These are phyloP conservation scores for Leishmania guyanensis DNA, from an alignment of 208 protist species.

Conservation along the genomic window DNA sequence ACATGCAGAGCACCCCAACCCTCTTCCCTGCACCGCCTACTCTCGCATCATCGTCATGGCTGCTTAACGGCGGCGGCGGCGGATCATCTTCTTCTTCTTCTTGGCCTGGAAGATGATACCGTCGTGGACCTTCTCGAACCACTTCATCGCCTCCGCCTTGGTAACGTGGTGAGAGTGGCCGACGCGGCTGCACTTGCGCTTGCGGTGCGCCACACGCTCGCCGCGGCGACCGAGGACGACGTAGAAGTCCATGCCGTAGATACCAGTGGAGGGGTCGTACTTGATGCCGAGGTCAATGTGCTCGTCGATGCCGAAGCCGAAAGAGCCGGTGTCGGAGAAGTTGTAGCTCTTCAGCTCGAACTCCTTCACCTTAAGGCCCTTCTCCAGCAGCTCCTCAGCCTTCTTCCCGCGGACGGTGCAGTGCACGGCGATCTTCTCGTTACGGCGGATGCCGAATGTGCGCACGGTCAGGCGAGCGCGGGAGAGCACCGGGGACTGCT, in stretches of 20 bases:
- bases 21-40: background rate
- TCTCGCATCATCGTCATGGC: background rate
- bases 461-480: constrained; percentile 98
- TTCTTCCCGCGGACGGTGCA: constrained; percentile 99
- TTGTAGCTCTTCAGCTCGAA: constrained; percentile 97
- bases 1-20: background rate
- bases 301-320: constrained; percentile 99
- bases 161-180: constrained; percentile 95
- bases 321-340: constrained; percentile 98
- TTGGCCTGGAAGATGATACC: constrained; percentile 95
- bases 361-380: constrained; percentile 99
- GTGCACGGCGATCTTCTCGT: constrained; percentile 99
- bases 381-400: constrained; percentile 99
- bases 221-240: constrained; percentile 98
- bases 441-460: constrained; percentile 99
- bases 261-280: constrained; percentile 99
- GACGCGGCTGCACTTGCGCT: constrained; percentile 83
- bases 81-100: constrained; percentile 97
- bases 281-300: constrained; percentile 99
- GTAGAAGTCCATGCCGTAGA: constrained; percentile 98
- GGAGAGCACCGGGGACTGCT: constrained; percentile 98
- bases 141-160: constrained; percentile 98
- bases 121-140: constrained; percentile 99
- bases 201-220: constrained; percentile 95
- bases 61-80: constrained; percentile 98